Base-by-base conservation (phyloP, 2,329 filamentous ascomycete species). In the Ophiosphaerella herpotricha region DNA sequence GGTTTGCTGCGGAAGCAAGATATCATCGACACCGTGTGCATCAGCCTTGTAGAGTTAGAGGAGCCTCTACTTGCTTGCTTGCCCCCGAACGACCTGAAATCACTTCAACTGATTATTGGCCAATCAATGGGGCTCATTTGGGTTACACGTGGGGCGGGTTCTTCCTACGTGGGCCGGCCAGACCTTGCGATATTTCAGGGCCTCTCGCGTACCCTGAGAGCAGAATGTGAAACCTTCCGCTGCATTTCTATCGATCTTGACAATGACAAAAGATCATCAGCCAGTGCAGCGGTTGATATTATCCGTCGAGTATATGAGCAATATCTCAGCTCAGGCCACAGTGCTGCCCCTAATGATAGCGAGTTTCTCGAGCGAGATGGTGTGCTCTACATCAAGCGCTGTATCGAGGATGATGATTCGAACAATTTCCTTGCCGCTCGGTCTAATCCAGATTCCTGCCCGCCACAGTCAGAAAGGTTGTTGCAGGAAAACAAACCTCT, bases 161-260 rank as follows among this genome's bases (percentile, higher is more conserved):
- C 52, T 23, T 46, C 38, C 5, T 39, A 42, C 12, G 46, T 43
- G 13, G 52, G 56, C 12, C 49, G 40, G 16, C 55, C 55, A 13
- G 50, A 56, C n/a, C 46, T 55, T n/a, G 49, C 50, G 1, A 21
- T 58, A 2, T 52, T 56, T 18, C 50, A 54, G 18, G 56, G 53
- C 7, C 49, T 58, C 14, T 48, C 55, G 0, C 51, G 52, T 24
- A 54, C 52, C 24, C 21, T 63, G 1, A 43, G 57, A 9, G 42
- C 46, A 44, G 57, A 64, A 16, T 39, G 56, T 33, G 55, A 53
- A 39, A 37, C 48, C n/a, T 50, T 54, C 26, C 31, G 46, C 2
- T 57, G 56, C 9, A 41, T 57, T 16, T 62, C 57, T 2, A 26
- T 64, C 11, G 60, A 62, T 47, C 38, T 64, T 3, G 48, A 60